These are phyloP conservation scores for Neonectria neomacrospora DNA, from an alignment of 2,329 filamentous ascomycete species.

Conservation along the genomic window DNA sequence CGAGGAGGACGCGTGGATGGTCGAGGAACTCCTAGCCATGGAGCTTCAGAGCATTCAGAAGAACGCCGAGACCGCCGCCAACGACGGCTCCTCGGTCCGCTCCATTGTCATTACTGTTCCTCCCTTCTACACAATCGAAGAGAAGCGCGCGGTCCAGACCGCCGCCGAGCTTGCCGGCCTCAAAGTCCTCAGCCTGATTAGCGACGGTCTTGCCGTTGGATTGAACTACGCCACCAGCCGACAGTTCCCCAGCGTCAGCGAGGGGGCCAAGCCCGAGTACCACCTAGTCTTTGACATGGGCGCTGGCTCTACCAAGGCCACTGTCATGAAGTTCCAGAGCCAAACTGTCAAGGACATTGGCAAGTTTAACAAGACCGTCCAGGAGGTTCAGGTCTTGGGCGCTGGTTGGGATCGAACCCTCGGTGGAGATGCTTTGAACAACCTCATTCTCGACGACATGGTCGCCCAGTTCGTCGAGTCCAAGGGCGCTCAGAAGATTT, in stretches of 20 bases:
- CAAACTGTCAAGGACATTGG: conserved; percentile 90
- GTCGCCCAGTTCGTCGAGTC: conserved; percentile 80
- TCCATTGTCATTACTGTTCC: conserved; percentile 92
- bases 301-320: conserved; percentile 91
- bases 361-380: conserved; percentile 94
- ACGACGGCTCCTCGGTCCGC: conserved; percentile 76
- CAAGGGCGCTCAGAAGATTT: conserved; percentile 72
- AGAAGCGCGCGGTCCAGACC: conserved; percentile 85
- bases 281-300: conserved; percentile 99
- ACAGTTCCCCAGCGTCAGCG: conserved; percentile 85
- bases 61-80: conserved; percentile 87
- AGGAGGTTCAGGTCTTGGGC: conserved; percentile 91
- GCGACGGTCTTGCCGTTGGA: conserved; percentile 90
- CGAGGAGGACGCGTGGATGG: conserved; percentile 74
- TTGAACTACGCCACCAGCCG: conserved; percentile 94
- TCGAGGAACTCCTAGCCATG: conserved; percentile 97
- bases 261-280: conserved; percentile 87
- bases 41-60: conserved; percentile 89
- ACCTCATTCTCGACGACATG: conserved; percentile 90
- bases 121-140: conserved; percentile 88
- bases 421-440: conserved; percentile 89
- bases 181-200: conserved; percentile 85
- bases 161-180: conserved; percentile 90
- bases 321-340: conserved; percentile 89
- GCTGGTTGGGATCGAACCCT: conserved; percentile 89